Base-by-base conservation (phyloP, 1,139 yeast genomes). In the Hemisphaericaspora xylanilytica region DNA sequence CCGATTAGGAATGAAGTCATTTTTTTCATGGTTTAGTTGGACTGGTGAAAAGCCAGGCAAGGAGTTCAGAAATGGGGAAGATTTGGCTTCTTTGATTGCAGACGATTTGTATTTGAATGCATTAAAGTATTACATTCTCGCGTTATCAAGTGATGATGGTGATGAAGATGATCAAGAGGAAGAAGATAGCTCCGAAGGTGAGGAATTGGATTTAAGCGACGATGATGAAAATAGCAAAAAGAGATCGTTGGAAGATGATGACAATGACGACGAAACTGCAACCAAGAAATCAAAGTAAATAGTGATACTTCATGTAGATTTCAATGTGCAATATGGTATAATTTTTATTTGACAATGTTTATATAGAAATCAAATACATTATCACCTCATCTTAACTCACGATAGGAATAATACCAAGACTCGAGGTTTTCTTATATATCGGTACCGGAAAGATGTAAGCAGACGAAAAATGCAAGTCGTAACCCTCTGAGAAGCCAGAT, bases 21-120 rank as follows among this genome's bases (percentile, higher is more conserved):
- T 84, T 50, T 83, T 83, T 57, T 78, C 87, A 3, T 84, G 85
- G 79, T 83, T 83, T 52, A 63, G 66, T 33, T 84, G 92, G 92
- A 82, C 90, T 0, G 92, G 90, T 0, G 57, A 56, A 36, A 81
- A 80, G 50, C 83, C 85, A 1, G 86, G 86, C 1, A 83, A 83
- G 53, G 90, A 84, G 52, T 83, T 78, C 52, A 73, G 89, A 47
- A 69, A 72, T 46, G 92, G 90, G 11, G 89, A 80, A 47, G 87
- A 81, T 11, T 65, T 85, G 45, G 80, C 90, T 1, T 64, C 78
- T 33, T 61, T 84, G 36, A 66, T 85, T 12, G 68, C 73, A 2
- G 88, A 83, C 32, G 89, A 84, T 51, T 56, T 85, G 26, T 84
- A 76, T 51, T 86, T 88, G 15, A 78, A 79, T 51, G 85, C 89